These are phyloP conservation scores for Rhodotorula taiwanensis DNA, from an alignment of 768 basidiomycete species.

Conservation along the genomic window DNA sequence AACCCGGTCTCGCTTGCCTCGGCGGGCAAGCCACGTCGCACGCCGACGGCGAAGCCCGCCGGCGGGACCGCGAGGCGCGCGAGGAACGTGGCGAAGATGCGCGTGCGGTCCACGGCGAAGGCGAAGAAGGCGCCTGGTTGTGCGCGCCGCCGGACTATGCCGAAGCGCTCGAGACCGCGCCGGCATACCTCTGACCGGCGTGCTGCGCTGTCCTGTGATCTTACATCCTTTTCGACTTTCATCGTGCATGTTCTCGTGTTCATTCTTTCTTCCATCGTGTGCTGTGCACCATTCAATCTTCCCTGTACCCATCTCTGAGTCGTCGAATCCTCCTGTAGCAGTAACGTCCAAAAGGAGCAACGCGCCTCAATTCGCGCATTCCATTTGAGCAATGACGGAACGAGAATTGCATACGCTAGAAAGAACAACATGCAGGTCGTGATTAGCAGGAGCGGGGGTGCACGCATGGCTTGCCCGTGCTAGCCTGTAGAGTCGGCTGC, in stretches of 20 bases:
- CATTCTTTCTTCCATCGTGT: not conserved
- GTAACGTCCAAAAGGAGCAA: too few species aligned
- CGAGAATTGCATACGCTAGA: too few species aligned
- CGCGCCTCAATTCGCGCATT: too few species aligned
- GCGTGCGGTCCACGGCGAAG: conserved; percentile 25
- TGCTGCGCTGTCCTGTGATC: not conserved
- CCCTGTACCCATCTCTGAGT: not conserved
- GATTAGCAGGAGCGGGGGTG: too few species aligned
- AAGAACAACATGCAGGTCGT: too few species aligned
- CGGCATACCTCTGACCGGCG: conserved; percentile 29
- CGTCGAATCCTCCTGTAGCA: not conserved
- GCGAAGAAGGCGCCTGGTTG: conserved; percentile 37
- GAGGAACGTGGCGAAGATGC: conserved; percentile 38
- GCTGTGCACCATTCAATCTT: not conserved
- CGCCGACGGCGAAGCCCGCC: conserved; percentile 21
- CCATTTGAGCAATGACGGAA: too few species aligned
- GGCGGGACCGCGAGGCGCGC: conserved; percentile 31
- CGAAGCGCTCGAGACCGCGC: conserved; percentile 30
- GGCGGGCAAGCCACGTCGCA: conserved; percentile 1
- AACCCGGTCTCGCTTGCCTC: conserved; percentile 38
- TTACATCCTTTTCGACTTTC: not conserved
- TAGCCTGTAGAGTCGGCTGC: too few species aligned
- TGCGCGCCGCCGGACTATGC: conserved; percentile 38
- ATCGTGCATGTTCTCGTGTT: not conserved
- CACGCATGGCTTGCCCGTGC: too few species aligned